Base-by-base conservation (phyloP, 169 alveolate genomes). In the Plasmodium knowlesi region DNA sequence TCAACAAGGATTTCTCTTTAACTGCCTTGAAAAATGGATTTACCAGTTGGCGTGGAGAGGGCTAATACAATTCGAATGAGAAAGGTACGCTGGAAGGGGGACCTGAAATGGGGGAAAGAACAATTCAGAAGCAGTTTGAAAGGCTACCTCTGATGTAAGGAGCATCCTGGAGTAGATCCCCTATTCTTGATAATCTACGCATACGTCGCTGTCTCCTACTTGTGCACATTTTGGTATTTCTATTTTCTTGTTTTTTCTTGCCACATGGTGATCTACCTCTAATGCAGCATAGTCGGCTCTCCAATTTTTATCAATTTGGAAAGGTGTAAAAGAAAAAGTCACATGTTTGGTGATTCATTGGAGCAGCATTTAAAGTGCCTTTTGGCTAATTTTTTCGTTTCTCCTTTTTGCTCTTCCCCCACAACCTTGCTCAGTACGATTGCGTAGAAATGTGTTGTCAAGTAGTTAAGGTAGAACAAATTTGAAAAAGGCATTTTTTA, bases 1-100 rank as follows among this genome's bases (percentile, higher is more conserved):
- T 50, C 61, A 50, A 50, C 61, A 8, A 22, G 61, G 61, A 3
- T 22, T 22, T 50, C 61, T 50, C 22, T 16, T 22, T 16, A 14
- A 50, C 1, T 14, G 61, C 25, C 61, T 19, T 67, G 76, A 67
- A 67, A 19, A 67, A 67, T 5, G 76, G 76, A 28, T 67, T 67
- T 39, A 67, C 37, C 76, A 67, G 5, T 67, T 67, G 76, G 37
- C 5, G 30, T n/a, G 41, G 8, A 22, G 41, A 5, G 37, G 22
- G 61, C 61, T 67, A 25, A 67, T n/a, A 67, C n/a, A 67, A 67
- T 67, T 67, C 76, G 76, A 67, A 67, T 67, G 76, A 22, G 37
- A 67, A 67, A 67, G 76, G 3, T 67, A 28, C 76, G n/a, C 14
- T 25, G 37, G 6, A 67, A 25, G 30, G 76, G n/a, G 76, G n/a